phyloP scores from a whole-genome alignment of 2,329 filamentous ascomycete genomes.

The Phyllosticta ampelicida region DNA sequence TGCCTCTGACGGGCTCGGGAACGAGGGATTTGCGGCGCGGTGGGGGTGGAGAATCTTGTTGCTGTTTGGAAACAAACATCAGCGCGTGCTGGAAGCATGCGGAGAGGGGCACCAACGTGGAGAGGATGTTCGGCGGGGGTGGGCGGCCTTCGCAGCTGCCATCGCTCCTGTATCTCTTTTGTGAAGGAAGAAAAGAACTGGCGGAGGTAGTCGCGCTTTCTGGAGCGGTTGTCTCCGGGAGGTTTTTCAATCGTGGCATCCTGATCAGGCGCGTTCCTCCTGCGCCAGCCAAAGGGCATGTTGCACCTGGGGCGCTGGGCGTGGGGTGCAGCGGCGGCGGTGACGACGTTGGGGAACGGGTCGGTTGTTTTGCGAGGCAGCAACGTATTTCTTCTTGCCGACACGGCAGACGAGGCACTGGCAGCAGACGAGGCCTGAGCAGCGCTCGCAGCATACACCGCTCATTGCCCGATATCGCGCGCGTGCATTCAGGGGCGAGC shows the following conservation, averaged over 20 bases:
- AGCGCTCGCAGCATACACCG: constrained; percentile 7
- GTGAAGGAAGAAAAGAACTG: constrained; percentile 1
- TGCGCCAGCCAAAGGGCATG: constrained; percentile 10
- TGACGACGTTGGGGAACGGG: background rate
- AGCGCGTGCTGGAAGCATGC: background rate
- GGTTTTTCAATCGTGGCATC: constrained; percentile 1
- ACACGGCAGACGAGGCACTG: background rate
- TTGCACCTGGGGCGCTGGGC: background rate
- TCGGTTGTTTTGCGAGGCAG: constrained; percentile 2
- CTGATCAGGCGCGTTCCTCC: constrained; percentile 4
- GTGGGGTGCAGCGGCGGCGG: constrained; percentile 1
- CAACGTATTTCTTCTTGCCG: background rate
- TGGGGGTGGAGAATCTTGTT: background rate
- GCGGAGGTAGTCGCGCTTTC: constrained; percentile 10
- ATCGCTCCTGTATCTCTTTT: background rate
- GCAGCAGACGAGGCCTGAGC: background rate
- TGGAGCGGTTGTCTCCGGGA: background rate
- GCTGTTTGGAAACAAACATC: background rate
- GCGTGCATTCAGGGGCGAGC: constrained; percentile 7
- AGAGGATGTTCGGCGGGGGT: background rate
- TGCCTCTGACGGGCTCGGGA: constrained; percentile 3
- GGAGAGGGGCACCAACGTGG: background rate
- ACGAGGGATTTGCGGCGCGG: constrained; percentile 7
- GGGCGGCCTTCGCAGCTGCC: constrained; percentile 5
- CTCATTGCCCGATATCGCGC: constrained; percentile 11